Percentiles rank a stretch among this genome's conserved stretches.
Conservation (phyloP, 108 stramenopile genomes). For the Conticribra guillardii region DNA sequence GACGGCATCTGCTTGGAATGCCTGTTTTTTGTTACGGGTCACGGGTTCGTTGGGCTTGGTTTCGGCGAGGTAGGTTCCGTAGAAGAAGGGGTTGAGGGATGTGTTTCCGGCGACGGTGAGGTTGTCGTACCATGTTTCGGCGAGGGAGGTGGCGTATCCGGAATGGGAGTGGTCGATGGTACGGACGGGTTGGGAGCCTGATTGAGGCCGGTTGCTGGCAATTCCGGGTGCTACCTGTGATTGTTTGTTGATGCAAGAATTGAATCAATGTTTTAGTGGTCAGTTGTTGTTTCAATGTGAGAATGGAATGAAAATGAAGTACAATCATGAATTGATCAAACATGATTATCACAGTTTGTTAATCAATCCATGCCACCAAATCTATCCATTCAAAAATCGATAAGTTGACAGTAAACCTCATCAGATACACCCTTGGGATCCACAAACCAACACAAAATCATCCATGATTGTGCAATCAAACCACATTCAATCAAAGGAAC, state of each 20-base stretch:
- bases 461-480: too few relatives aligned
- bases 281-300: too few relatives aligned
- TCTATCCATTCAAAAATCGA: constrained; percentile 1
- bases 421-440: too few relatives aligned
- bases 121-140: constrained; percentile 89
- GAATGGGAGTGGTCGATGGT: constrained; percentile 50
- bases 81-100: constrained; percentile 95
- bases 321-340: too few relatives aligned
- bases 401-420: too few relatives aligned
- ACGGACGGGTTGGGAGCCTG: constrained; percentile 71
- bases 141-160: constrained; percentile 61
- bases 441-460: too few relatives aligned
- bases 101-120: constrained; percentile 82
- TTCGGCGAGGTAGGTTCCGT: constrained; percentile 88
- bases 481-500: too few relatives aligned
- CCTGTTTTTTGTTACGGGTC: constrained; percentile 78
- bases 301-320: too few relatives aligned
- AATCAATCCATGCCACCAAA: too few relatives aligned
- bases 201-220: constrained; percentile 79
- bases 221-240: constrained; percentile 89
- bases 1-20: constrained; percentile 94
- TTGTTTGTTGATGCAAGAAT: too few relatives aligned
- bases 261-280: too few relatives aligned
- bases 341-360: too few relatives aligned
- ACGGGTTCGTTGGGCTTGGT: constrained; percentile 88